These are phyloP conservation scores for Leccinum subtestaceum DNA, from an alignment of 768 basidiomycete species.

Conservation along the genomic window DNA sequence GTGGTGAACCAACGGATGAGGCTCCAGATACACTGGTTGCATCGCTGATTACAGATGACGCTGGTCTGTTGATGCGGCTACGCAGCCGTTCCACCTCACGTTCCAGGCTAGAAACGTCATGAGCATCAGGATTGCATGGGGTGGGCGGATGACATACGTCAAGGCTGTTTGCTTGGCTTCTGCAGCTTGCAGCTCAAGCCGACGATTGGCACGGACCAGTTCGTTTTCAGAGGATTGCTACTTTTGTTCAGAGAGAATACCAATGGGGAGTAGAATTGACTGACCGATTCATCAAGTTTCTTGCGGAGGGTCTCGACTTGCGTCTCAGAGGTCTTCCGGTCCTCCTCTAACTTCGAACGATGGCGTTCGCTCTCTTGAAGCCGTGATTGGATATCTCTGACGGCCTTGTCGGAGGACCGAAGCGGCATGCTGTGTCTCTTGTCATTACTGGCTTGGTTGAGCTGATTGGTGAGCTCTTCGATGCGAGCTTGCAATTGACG, in stretches of 20 bases:
- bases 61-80: conserved; percentile 60
- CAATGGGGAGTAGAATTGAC: conserved; percentile 22
- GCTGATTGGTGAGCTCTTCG: conserved; percentile 59
- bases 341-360: conserved; percentile 61
- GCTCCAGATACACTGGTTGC: conserved; percentile 15
- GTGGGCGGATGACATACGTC: conserved; percentile 43
- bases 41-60: conserved; percentile 36
- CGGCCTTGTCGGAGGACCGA: conserved; percentile 44
- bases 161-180: conserved; percentile 72
- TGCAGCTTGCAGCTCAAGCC: conserved; percentile 72
- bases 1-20: conserved; percentile 31
- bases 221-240: conserved; percentile 71
- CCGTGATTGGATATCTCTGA: conserved; percentile 53
- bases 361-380: conserved; percentile 62
- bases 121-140: conserved; percentile 1
- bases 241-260: conserved; percentile 6
- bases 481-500: conserved; percentile 67
- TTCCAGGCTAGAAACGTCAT: conserved; percentile 45
- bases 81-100: conserved; percentile 68
- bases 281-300: conserved; percentile 60
- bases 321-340: conserved; percentile 54
- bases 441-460: conserved; percentile 43
- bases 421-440: conserved; percentile 32
- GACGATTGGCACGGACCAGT: conserved; percentile 68
- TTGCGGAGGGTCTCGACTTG: conserved; percentile 58